phyloP scores from a whole-genome alignment of 2,329 filamentous ascomycete genomes.

The Stromatinia cepivora region DNA sequence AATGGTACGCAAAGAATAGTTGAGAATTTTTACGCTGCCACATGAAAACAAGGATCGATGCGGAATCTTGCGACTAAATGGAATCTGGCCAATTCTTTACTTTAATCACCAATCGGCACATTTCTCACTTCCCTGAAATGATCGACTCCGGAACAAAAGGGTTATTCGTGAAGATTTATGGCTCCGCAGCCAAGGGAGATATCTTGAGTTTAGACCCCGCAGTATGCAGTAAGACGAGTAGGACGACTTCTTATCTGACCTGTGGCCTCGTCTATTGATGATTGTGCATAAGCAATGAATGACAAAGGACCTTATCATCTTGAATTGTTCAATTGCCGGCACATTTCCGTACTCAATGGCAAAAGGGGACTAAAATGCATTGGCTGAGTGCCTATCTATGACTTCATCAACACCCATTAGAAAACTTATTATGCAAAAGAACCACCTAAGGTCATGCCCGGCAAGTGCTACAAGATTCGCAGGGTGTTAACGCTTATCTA shows the following conservation, averaged over 20 bases:
- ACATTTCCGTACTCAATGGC: not conserved
- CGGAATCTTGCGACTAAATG: not conserved
- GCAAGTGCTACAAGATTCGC: not conserved
- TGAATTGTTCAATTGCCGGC: not conserved
- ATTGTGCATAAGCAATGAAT: not conserved
- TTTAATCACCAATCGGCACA: not conserved
- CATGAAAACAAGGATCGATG: not conserved
- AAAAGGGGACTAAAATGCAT: not conserved
- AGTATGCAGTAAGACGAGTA: slow-evolving; percentile 1
- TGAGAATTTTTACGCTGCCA: not conserved
- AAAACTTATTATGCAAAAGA: no score
- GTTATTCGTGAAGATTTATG: not conserved
- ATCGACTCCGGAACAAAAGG: not conserved
- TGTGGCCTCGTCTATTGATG: not conserved
- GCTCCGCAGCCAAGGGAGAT: not conserved
- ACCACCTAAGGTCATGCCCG: not conserved
- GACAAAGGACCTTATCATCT: not conserved
- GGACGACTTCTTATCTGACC: not conserved
- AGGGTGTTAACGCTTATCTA: not conserved
- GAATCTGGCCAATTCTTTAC: not conserved
- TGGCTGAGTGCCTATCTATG: not conserved
- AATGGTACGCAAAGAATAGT: not conserved
- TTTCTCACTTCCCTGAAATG: not conserved
- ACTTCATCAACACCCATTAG: not conserved
- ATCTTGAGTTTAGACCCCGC: not conserved